Percentiles rank a stretch among this genome's conserved stretches.
These are phyloP conservation scores for Ceratobasidium papillatum DNA, from an alignment of 1,284 basidiomycete genomes.

Conservation along the genomic window DNA sequence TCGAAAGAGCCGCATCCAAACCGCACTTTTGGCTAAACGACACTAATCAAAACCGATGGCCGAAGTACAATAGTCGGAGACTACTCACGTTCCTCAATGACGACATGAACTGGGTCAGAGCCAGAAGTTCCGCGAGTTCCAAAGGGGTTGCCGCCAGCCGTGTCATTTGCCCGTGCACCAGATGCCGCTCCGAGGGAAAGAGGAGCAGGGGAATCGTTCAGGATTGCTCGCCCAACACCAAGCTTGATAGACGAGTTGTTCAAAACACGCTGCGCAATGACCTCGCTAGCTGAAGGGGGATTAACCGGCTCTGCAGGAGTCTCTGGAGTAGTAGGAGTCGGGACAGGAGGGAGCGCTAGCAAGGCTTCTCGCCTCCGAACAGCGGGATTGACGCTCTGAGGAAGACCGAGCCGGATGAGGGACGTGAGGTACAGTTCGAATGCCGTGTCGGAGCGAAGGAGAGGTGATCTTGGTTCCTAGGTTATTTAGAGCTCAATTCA, in stretches of 20 bases:
- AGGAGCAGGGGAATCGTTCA: conserved; percentile 22
- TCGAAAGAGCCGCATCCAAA: conserved; percentile 48
- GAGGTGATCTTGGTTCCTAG: conserved; percentile 70
- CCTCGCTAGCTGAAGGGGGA: conserved; percentile 47
- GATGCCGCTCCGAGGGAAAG: conserved; percentile 23
- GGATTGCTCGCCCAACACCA: conserved; percentile 17
- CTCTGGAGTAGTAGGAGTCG: conserved; percentile 37
- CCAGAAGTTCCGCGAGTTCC: conserved; percentile 50
- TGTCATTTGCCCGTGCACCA: conserved; percentile 7
- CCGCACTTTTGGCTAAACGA: conserved; percentile 50
- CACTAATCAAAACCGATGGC: neutral
- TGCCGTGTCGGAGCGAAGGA: conserved; percentile 71
- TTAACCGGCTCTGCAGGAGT: conserved; percentile 60
- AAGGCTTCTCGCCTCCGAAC: conserved; percentile 67
- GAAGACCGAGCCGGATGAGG: conserved; percentile 67
- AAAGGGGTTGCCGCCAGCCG: conserved; percentile 16
- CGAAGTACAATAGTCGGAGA: conserved; percentile 45
- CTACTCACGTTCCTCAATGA: conserved; percentile 77
- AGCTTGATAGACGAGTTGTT: conserved; percentile 48
- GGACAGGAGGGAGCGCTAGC: conserved; percentile 41
- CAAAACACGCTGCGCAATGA: conserved; percentile 68
- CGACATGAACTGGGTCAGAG: conserved; percentile 76
- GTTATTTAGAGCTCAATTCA: conserved; percentile 22
- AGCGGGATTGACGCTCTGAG: conserved; percentile 67
- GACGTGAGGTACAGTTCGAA: conserved; percentile 76